A percentile compares a stretch with the other conserved stretches of the same genome.
These are phyloP conservation scores for Harrya chromipes DNA, from an alignment of 768 basidiomycete species.

Conservation along the genomic window DNA sequence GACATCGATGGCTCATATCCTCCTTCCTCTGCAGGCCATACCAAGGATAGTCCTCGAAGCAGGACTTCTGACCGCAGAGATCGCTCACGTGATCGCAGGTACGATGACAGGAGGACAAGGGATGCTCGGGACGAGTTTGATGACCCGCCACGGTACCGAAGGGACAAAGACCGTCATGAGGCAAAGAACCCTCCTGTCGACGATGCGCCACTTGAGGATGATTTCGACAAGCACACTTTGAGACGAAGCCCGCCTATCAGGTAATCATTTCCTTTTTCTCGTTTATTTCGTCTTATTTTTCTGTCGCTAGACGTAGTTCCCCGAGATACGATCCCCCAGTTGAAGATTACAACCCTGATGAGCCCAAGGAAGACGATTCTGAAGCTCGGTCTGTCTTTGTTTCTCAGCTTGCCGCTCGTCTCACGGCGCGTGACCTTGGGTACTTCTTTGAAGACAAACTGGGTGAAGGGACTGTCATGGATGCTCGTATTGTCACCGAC, in stretches of 20 bases:
- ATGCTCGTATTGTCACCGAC: slow-evolving; percentile 95
- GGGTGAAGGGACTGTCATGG: slow-evolving; percentile 90
- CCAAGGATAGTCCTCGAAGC: slow-evolving; percentile 50
- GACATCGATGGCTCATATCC: slow-evolving; percentile 46
- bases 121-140: slow-evolving; percentile 61
- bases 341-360: slow-evolving; percentile 78
- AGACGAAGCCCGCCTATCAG: slow-evolving; percentile 38
- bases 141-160: slow-evolving; percentile 45
- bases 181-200: slow-evolving; percentile 40
- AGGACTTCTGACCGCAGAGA: slow-evolving; percentile 43
- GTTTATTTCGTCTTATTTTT: slow-evolving; percentile 6
- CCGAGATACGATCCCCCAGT: slow-evolving; percentile 67
- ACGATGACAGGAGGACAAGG: slow-evolving; percentile 45
- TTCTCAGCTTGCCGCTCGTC: slow-evolving; percentile 94
- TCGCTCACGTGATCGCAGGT: slow-evolving; percentile 54
- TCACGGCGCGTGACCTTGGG: slow-evolving; percentile 95
- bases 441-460: slow-evolving; percentile 99
- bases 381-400: slow-evolving; percentile 99
- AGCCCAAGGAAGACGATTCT: slow-evolving; percentile 92
- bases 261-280: slow-evolving; percentile 33
- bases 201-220: slow-evolving; percentile 36
- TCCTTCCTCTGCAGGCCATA: slow-evolving; percentile 35
- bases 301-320: slow-evolving; percentile 54
- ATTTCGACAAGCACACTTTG: slow-evolving; percentile 35
- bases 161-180: slow-evolving; percentile 42